A percentile compares a stretch with the other conserved stretches of the same genome.
Evolutionary conservation across 148 eudicot species (phyloP).

Genomic region (Cornus florida): DNA sequence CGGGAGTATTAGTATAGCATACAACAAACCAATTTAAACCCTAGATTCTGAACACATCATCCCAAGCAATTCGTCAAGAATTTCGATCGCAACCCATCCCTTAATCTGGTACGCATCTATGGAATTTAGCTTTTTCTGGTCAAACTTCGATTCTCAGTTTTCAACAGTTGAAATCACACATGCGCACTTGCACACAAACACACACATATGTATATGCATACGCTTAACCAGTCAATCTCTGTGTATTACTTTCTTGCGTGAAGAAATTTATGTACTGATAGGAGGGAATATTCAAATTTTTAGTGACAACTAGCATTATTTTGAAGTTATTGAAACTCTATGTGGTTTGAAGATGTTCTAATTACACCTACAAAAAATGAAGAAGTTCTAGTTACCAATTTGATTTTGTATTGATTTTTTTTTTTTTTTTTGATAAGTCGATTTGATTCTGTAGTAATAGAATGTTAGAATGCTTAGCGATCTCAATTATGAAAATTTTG

Average conservation of each 20-base stretch:
- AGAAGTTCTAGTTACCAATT: neutral
- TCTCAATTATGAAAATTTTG: neutral
- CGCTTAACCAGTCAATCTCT: neutral
- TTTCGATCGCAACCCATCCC: neutral
- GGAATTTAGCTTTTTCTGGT: neutral
- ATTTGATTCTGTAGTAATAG: neutral
- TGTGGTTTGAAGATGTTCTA: neutral
- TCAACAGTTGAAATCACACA: neutral
- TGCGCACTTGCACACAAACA: neutral
- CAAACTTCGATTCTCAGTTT: neutral
- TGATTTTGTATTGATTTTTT: no score
- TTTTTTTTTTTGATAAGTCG: no score
- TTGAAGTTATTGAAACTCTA: neutral
- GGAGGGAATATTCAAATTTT: neutral
- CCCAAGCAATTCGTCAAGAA: neutral
- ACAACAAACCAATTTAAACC: neutral
- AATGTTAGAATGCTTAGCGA: neutral
- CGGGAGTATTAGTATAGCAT: no score
- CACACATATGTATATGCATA: no score
- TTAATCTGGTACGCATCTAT: constrained; percentile 1
- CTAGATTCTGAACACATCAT: neutral
- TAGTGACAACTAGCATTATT: neutral
- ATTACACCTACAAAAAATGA: no score
- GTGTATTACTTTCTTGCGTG: neutral
- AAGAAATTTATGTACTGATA: neutral